phyloP scores from a whole-genome alignment of 2,329 filamentous ascomycete genomes.

The Cryphonectria parasitica region DNA sequence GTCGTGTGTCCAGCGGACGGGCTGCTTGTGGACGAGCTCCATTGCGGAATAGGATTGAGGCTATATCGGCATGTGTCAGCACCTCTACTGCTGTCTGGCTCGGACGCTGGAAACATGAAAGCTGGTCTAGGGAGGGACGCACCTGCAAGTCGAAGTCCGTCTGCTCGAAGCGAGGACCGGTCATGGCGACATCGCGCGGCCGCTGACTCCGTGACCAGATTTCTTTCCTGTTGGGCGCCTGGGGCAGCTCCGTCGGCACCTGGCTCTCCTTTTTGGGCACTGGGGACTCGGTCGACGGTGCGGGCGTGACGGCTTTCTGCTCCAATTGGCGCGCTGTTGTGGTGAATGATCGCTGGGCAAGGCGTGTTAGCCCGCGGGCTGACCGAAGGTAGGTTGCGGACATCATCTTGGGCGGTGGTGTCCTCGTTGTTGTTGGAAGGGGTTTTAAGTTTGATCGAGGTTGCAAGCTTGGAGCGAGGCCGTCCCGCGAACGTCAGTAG shows the following conservation, averaged over 20 bases:
- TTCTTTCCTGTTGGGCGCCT: constrained; percentile 83
- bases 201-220: constrained; percentile 89
- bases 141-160: constrained; percentile 93
- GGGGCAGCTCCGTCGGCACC: constrained; percentile 57
- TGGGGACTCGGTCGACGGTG: constrained; percentile 46
- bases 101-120: neutral
- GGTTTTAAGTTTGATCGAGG: neutral
- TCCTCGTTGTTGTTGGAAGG: constrained; percentile 13
- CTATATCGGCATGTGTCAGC: constrained; percentile 50
- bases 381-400: constrained; percentile 46
- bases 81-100: neutral
- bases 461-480: constrained; percentile 25
- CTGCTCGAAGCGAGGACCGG: constrained; percentile 94
- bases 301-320: constrained; percentile 42
- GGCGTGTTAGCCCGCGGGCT: constrained; percentile 48
- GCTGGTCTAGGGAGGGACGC: constrained; percentile 37
- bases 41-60: constrained; percentile 89
- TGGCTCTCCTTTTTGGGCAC: constrained; percentile 50
- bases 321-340: constrained; percentile 54
- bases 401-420: constrained; percentile 46
- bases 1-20: constrained; percentile 87
- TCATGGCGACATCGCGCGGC: constrained; percentile 82
- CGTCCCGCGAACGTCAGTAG: constrained; percentile 17
- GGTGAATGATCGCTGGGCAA: constrained; percentile 52
- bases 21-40: constrained; percentile 93